phyloP scores from a whole-genome alignment of 441 rosid genomes.

The Bruguiera hainesii region DNA sequence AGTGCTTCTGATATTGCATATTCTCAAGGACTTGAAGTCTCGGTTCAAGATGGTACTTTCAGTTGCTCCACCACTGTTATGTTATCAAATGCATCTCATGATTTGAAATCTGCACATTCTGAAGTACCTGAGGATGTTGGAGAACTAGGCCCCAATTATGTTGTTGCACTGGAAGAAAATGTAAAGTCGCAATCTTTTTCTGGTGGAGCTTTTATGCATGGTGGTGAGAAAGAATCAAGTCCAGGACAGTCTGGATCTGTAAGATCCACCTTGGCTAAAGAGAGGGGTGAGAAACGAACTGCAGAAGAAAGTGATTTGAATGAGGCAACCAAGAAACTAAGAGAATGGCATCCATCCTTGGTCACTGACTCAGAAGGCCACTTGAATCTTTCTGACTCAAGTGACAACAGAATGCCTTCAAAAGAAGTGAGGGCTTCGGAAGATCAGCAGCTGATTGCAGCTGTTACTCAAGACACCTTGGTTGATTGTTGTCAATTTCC shows the following conservation, averaged over 20 bases:
- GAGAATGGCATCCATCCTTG: constrained; percentile 60
- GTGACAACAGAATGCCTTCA: constrained; percentile 28
- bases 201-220: constrained; percentile 37
- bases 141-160: constrained; percentile 32
- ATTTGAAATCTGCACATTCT: constrained; percentile 28
- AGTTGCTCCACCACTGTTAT: constrained; percentile 26
- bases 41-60: constrained; percentile 33
- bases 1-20: constrained; percentile 35
- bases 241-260: constrained; percentile 37
- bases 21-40: constrained; percentile 28
- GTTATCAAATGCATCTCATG: constrained; percentile 30
- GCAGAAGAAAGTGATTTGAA: constrained; percentile 40
- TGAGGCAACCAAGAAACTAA: constrained; percentile 57
- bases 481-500: constrained; percentile 30
- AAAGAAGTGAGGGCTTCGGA: constrained; percentile 31
- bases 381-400: constrained; percentile 30
- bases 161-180: constrained; percentile 42
- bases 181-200: constrained; percentile 66
- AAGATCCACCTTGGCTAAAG: constrained; percentile 54
- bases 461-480: constrained; percentile 32
- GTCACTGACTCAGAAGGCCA: constrained; percentile 31
- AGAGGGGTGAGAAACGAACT: constrained; percentile 64
- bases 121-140: constrained; percentile 34
- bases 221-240: constrained; percentile 38
- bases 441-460: constrained; percentile 29